Base-by-base conservation (phyloP, 2,329 filamentous ascomycete species). In the Lasiodiplodia citricola region DNA sequence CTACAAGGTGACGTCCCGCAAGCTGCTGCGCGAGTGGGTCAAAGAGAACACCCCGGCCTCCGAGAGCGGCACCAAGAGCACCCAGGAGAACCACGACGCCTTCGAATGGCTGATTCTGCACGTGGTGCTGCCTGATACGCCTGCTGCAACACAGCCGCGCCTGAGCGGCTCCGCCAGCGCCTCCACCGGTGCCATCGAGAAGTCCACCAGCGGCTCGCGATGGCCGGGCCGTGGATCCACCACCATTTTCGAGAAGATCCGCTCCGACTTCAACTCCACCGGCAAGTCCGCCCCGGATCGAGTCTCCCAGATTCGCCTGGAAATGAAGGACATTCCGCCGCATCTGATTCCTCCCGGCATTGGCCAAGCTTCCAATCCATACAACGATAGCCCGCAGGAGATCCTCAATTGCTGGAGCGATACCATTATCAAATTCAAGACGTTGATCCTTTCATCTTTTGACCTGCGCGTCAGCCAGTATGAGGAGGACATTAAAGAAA, bases 61-160 rank as follows among this genome's bases (percentile, higher is more conserved):
- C 18, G 83, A 87, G 68, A 86, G 84, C 65, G 87, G 88, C 7
- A 77, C 82, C 37, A 78, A 82, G 23, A 92, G 85, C 75, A 90
- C 88, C 23, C 91, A 94, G 75, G 95, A 97, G 76, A 96, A 96
- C 71, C 96, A 99, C 76, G 95, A 99, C 82, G 95, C 96, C 0
- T 97, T 92, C 73, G 96, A 99, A 80, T 98, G 94, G 92, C 84
- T 99, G 72, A 92, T 99, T 67, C 77, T 99, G 25, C 96, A 99
- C 78, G 92, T 99, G 31, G 92, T 97, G 14, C 85, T 97, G 21
- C 94, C 95, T 16, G 94, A 97, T 71, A 95, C 93, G 0, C 85
- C 88, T 16, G 93, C 93, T 1, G 90, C 92, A 25, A 92, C 90
- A 2, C 93, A 96, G 76, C 92, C 93, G 16, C 87, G 91, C 70